A percentile compares a stretch with the other conserved stretches of the same genome.
These are phyloP conservation scores for Ceratobasidium sp. DNA, from an alignment of 1,284 basidiomycete genomes.

Conservation along the genomic window DNA sequence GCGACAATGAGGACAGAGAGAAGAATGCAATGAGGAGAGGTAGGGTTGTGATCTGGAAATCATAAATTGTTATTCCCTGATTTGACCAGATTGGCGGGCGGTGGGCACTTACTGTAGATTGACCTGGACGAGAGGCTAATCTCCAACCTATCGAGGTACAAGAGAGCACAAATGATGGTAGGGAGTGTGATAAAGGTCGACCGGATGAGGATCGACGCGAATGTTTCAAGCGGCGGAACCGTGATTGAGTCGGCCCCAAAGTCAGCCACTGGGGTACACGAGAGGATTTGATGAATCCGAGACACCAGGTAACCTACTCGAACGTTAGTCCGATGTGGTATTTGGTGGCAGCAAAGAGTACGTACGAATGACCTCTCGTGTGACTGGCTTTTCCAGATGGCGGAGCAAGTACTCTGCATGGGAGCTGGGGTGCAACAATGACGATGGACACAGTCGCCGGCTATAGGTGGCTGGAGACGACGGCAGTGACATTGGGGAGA, in stretches of 20 bases:
- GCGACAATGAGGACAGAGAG: conserved; percentile 38
- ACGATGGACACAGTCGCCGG: conserved; percentile 36
- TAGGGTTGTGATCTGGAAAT: conserved; percentile 34
- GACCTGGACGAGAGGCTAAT: conserved; percentile 30
- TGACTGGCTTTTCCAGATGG: conserved; percentile 34
- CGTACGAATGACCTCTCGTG: conserved; percentile 32
- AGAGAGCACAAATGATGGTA: conserved; percentile 33
- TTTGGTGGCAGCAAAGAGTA: neutral
- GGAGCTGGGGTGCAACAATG: conserved; percentile 35
- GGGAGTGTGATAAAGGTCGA: conserved; percentile 38
- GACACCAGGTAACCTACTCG: conserved; percentile 29
- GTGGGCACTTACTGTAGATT: conserved; percentile 33
- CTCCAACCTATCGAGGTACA: conserved; percentile 37
- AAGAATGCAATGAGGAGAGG: conserved; percentile 38
- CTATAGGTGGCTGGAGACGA: conserved; percentile 24
- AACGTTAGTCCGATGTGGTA: neutral
- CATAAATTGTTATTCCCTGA: conserved; percentile 17
- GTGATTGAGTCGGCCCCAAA: conserved; percentile 21
- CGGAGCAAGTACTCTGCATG: conserved; percentile 34
- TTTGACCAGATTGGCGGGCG: conserved; percentile 6
- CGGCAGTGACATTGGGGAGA: conserved; percentile 33
- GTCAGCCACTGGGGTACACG: conserved; percentile 30
- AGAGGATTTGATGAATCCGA: conserved; percentile 35
- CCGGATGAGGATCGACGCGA: conserved; percentile 29
- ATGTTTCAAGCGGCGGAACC: conserved; percentile 30